These are phyloP conservation scores for Rhizophora apiculata DNA, from an alignment of 345 rosid genomes.

Conservation along the genomic window DNA sequence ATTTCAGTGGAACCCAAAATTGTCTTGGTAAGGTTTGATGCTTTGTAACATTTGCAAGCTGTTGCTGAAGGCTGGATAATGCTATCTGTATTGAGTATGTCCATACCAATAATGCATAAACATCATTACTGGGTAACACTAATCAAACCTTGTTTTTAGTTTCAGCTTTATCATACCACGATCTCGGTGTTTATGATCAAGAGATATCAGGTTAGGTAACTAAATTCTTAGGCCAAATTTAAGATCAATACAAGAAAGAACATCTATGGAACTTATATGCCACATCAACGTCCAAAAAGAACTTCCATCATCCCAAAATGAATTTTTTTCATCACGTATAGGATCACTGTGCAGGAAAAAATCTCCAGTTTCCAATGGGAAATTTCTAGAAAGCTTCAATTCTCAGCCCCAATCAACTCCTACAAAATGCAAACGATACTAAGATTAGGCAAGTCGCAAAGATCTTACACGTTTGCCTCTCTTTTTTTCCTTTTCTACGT, in stretches of 20 bases:
- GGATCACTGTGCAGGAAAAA: background rate
- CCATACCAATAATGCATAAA: conserved; percentile 45
- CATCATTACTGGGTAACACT: conserved; percentile 10
- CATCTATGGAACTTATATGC: conserved; percentile 1
- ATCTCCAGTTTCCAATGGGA: conserved; percentile 23
- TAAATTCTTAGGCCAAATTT: background rate
- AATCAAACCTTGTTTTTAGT: conserved; percentile 12
- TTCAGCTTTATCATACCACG: conserved; percentile 16
- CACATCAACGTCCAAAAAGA: background rate
- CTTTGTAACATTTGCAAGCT: conserved; percentile 45
- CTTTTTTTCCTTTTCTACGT: background rate
- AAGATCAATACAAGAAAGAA: background rate
- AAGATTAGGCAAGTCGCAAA: conserved; percentile 20
- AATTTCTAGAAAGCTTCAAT: conserved; percentile 19
- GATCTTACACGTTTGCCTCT: conserved; percentile 16
- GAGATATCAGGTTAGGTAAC: background rate
- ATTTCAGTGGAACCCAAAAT: conserved; percentile 51
- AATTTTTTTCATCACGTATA: conserved; percentile 2
- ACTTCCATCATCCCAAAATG: conserved; percentile 12
- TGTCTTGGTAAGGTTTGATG: conserved; percentile 39
- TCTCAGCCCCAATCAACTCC: conserved; percentile 21
- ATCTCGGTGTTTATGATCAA: conserved; percentile 13
- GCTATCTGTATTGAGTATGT: conserved; percentile 29
- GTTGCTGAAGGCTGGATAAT: conserved; percentile 26
- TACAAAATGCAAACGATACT: conserved; percentile 11